These are phyloP conservation scores for Bathelium albidoporum DNA, from an alignment of 495 filamentous ascomycete species.

Conservation along the genomic window DNA sequence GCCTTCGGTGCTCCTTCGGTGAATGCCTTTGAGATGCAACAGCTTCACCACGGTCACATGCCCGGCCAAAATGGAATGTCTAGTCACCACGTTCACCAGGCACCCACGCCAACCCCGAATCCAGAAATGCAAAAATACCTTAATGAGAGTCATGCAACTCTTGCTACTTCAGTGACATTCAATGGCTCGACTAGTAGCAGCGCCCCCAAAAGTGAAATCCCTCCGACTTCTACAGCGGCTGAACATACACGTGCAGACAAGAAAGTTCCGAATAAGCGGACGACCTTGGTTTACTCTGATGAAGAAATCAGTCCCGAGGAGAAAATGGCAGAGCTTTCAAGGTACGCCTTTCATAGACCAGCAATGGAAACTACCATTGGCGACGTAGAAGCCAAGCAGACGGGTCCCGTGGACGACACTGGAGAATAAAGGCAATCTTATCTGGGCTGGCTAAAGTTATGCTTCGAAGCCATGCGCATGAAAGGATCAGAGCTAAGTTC, in stretches of 20 bases:
- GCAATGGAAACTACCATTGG: background rate
- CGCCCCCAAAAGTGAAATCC: background rate
- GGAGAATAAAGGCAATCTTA: background rate
- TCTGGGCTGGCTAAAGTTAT: too few species aligned
- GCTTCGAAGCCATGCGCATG: background rate
- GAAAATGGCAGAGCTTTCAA: conserved; percentile 67
- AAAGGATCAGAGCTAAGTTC: background rate
- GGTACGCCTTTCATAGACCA: conserved; percentile 52
- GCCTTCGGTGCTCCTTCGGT: conserved; percentile 46
- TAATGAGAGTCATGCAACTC: background rate
- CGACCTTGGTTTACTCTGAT: conserved; percentile 37
- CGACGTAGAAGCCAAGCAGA: background rate
- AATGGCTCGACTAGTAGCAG: background rate
- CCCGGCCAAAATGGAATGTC: background rate
- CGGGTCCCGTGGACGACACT: background rate
- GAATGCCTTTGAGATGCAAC: conserved; percentile 50
- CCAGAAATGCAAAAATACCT: conserved; percentile 3
- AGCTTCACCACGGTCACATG: conserved; percentile 48
- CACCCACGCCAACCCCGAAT: background rate
- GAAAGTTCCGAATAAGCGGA: conserved; percentile 1
- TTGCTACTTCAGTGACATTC: background rate
- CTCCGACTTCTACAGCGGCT: background rate
- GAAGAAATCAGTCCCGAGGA: conserved; percentile 68
- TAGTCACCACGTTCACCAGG: background rate
- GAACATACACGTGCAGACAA: background rate